These are phyloP conservation scores for Amphibolis antarctica DNA, from an alignment of 106 monocot genomes.

Conservation along the genomic window DNA sequence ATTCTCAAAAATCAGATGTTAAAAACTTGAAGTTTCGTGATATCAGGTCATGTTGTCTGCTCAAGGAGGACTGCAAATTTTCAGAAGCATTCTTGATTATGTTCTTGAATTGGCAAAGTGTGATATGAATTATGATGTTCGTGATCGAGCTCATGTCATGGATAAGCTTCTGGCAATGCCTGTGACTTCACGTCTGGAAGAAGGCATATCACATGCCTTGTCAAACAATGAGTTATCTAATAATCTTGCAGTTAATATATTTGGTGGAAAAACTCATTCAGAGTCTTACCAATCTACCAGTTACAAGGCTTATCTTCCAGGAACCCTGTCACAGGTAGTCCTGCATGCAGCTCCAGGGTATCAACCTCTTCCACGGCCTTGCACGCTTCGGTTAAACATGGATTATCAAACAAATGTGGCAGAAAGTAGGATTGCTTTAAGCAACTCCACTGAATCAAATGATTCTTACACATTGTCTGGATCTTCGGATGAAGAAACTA, in stretches of 20 bases:
- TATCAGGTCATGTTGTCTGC: conserved; percentile 39
- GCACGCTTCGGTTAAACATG: conserved; percentile 26
- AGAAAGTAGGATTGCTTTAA: conserved; percentile 8
- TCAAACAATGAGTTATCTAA: conserved; percentile 10
- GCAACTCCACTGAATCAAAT: conserved; percentile 11
- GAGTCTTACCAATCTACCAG: conserved; percentile 8
- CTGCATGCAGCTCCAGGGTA: conserved; percentile 96
- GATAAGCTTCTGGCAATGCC: conserved; percentile 33
- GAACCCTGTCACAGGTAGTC: conserved; percentile 82
- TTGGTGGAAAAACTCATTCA: conserved; percentile 23
- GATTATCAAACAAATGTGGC: conserved; percentile 5
- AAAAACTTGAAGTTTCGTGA: not conserved
- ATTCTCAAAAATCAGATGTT: not conserved
- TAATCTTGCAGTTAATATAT: conserved; percentile 31
- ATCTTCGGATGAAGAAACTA: conserved; percentile 49
- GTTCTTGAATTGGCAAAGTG: conserved; percentile 69
- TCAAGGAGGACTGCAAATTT: conserved; percentile 25
- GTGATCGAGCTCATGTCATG: conserved; percentile 68
- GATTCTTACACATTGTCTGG: conserved; percentile 33
- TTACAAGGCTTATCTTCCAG: conserved; percentile 71
- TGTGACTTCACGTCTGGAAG: conserved; percentile 1
- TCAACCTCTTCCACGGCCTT: conserved; percentile 72
- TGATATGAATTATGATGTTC: conserved; percentile 65
- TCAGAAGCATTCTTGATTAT: conserved; percentile 45
- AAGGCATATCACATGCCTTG: conserved; percentile 3